Conservation (phyloP, 75 land plant genomes). For the Sequoiadendron giganteum region DNA sequence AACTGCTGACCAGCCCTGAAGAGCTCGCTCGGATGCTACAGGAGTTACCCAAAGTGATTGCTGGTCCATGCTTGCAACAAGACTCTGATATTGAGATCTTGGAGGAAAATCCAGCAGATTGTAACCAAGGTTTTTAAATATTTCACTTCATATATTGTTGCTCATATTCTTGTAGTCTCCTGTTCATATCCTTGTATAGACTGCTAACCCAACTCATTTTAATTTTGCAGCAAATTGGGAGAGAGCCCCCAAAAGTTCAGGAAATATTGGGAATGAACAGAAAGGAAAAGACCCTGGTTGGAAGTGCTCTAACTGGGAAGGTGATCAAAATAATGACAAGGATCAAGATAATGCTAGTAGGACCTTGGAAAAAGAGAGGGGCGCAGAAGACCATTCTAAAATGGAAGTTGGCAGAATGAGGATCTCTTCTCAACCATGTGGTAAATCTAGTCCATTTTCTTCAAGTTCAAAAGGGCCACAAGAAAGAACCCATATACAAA, state of each 20-base stretch:
- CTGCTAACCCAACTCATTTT: neutral
- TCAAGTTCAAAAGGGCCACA: neutral
- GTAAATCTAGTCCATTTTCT: neutral
- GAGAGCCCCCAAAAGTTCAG: neutral
- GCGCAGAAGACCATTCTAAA: neutral
- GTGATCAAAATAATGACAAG: neutral
- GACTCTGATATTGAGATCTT: conserved; percentile 76
- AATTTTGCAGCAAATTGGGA: neutral
- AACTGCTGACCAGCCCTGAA: conserved; percentile 70
- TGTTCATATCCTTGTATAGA: neutral
- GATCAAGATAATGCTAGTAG: neutral
- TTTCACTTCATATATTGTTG: neutral
- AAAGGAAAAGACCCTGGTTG: neutral
- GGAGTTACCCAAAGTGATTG: conserved; percentile 68
- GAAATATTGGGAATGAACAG: neutral
- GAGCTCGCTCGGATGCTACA: conserved; percentile 67
- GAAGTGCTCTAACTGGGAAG: neutral
- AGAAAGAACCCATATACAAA: neutral
- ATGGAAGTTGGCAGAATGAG: neutral
- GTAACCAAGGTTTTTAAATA: conserved; percentile 25
- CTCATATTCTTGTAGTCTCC: neutral
- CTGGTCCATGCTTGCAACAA: conserved; percentile 91
- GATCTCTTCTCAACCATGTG: neutral
- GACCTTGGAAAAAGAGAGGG: neutral
- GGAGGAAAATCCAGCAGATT: conserved; percentile 38